Conservation (phyloP, 2,329 filamentous ascomycete species). For the Xylariales sp. region DNA sequence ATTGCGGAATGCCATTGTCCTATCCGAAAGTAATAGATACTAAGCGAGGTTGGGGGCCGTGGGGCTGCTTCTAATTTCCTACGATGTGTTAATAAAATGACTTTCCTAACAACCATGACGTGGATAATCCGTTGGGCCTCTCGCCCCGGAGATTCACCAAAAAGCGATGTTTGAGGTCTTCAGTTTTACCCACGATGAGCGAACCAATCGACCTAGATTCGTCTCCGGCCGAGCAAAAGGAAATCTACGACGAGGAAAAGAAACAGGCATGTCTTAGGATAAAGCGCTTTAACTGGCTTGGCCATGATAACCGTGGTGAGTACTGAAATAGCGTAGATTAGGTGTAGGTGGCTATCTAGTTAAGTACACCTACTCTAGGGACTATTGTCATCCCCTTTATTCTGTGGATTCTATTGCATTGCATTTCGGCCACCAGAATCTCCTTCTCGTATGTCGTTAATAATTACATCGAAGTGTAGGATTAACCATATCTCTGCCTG, state of each 20-base stretch:
- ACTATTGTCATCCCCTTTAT: too few relatives aligned
- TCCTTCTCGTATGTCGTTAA: too few relatives aligned
- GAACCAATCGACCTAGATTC: background rate
- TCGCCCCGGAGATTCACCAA: background rate
- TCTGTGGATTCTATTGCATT: too few relatives aligned
- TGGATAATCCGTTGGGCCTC: too few relatives aligned
- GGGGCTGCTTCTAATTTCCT: background rate
- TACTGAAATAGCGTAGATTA: too few relatives aligned
- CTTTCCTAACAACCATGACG: too few relatives aligned
- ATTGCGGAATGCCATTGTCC: background rate
- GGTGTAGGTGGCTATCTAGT: too few relatives aligned
- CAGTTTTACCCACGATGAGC: background rate
- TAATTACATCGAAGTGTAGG: too few relatives aligned
- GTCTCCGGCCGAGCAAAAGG: background rate
- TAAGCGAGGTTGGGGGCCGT: background rate
- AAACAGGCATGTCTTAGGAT: background rate
- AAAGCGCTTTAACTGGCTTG: conserved; percentile 31
- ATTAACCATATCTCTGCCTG: too few relatives aligned
- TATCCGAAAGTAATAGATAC: background rate
- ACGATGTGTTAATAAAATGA: background rate
- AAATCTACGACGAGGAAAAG: conserved; percentile 1
- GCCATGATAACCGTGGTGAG: conserved; percentile 30
- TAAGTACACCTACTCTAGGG: too few relatives aligned
- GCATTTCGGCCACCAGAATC: too few relatives aligned
- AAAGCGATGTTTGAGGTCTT: background rate